These are phyloP conservation scores for Rhizopogon salebrosus DNA, from an alignment of 768 basidiomycete genomes.

Conservation along the genomic window DNA sequence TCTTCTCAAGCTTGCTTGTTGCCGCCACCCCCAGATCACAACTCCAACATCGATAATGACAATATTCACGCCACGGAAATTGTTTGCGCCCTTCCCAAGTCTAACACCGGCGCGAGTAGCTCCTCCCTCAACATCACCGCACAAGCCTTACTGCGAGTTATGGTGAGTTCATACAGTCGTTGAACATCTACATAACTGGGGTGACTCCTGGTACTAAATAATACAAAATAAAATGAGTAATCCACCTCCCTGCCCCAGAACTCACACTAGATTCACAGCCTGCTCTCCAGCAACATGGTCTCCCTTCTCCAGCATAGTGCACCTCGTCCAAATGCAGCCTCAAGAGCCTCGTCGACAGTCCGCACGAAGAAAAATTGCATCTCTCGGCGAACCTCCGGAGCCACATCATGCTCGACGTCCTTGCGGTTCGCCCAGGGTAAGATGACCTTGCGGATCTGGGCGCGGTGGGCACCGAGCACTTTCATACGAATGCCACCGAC, in stretches of 20 bases:
- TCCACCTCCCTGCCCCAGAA: not conserved
- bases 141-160: too few relatives aligned
- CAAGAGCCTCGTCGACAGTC: constrained; percentile 74
- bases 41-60: too few relatives aligned
- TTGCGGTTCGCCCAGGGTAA: constrained; percentile 82
- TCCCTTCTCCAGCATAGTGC: constrained; percentile 60
- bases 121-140: too few relatives aligned
- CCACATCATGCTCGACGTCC: constrained; percentile 83
- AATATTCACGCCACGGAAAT: too few relatives aligned
- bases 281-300: constrained; percentile 46
- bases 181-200: too few relatives aligned
- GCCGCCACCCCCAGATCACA: too few relatives aligned
- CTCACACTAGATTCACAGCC: constrained; percentile 31
- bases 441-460: constrained; percentile 77
- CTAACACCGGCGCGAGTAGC: too few relatives aligned
- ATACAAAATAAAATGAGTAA: not conserved
- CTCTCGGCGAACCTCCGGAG: constrained; percentile 62
- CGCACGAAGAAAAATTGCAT: constrained; percentile 82
- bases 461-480: constrained; percentile 84
- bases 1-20: too few relatives aligned
- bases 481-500: constrained; percentile 94
- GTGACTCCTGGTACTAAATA: not conserved
- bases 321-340: constrained; percentile 76
- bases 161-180: too few relatives aligned
- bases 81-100: too few relatives aligned